phyloP scores from a whole-genome alignment of 2,329 filamentous ascomycete species.

The Arachnopeziza araneosa region DNA sequence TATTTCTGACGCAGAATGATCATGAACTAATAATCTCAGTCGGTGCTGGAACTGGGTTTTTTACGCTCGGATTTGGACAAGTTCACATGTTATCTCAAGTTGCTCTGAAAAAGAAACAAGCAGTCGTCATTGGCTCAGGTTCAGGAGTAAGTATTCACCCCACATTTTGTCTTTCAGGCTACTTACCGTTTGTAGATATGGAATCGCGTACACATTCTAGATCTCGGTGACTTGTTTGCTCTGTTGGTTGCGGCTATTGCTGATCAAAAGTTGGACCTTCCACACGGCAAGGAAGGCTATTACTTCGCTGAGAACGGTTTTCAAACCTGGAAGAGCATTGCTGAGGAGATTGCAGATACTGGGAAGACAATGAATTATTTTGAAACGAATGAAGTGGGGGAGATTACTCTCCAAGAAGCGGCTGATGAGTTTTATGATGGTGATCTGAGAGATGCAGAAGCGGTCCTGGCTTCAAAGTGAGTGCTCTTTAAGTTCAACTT shows the following conservation, averaged over 20 bases:
- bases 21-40: conserved; percentile 14
- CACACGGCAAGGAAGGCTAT: conserved; percentile 34
- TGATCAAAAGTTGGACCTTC: conserved; percentile 25
- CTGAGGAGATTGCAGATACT: conserved; percentile 32
- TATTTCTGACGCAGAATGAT: neutral
- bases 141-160: conserved; percentile 14
- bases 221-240: conserved; percentile 39
- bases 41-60: conserved; percentile 38
- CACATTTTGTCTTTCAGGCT: neutral
- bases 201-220: conserved; percentile 41
- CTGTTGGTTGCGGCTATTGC: conserved; percentile 33
- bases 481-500: neutral
- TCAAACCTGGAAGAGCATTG: conserved; percentile 37
- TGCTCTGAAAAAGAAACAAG: conserved; percentile 29
- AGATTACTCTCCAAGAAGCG: conserved; percentile 29
- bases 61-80: conserved; percentile 36
- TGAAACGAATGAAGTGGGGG: conserved; percentile 24
- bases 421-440: conserved; percentile 20
- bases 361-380: conserved; percentile 30
- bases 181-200: conserved; percentile 24
- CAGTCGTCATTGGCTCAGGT: conserved; percentile 34
- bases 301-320: conserved; percentile 38
- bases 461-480: conserved; percentile 31
- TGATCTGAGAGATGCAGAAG: conserved; percentile 28
- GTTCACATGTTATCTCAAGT: conserved; percentile 33